Evolutionary conservation across 306 rosid species (phyloP), one percentile per base, ranked within the genome.

Genomic region (Luffa acutangula): DNA sequence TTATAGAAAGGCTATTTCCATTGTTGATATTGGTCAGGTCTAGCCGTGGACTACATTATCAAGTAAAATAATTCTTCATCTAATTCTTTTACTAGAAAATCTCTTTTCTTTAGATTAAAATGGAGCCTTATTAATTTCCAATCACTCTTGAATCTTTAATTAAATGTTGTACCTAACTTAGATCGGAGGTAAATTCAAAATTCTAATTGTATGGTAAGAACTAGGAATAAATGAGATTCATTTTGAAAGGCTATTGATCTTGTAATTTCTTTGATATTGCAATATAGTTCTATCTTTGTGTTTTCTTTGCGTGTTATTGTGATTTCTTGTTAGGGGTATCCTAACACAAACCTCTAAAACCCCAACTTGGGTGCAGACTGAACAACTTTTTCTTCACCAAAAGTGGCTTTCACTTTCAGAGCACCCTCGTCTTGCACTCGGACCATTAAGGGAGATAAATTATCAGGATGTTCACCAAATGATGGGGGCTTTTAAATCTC

Each of bases 401-500:
- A 25, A 25, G 31, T 25, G 31, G 31, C 31, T 25, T 25, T 25
- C 31, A 25, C 31, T 25, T 25, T 25, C 31, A 85, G 79, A 57
- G 84, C 84, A 64, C 45, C 45, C 42, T 9, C 70, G 41, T 78
- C 83, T 34, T 81, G 81, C 13, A 71, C 57, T 45, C 78, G 20
- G 70, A 48, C 70, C 70, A 9, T 51, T 49, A 79, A 72, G 21
- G 83, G 56, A 82, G 81, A 82, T 64, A 83, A 64, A 45, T 60
- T 67, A 36, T 84, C 78, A 3, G 54, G 75, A 76, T 74, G 75
- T 42, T 79, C 81, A 34, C 81, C 64, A n/a, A 79, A 67, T 31
- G 83, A 60, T 46, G 59, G 81, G 64, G 76, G 80, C 39, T 77
- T 25, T 82, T 71, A 48, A 82, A 78, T 70, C 75, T 77, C 39